A percentile compares a stretch with the other conserved stretches of the same genome.
Evolutionary conservation across 2,329 filamentous ascomycete species (phyloP).

Genomic region (Scleromitrula shiraiana): DNA sequence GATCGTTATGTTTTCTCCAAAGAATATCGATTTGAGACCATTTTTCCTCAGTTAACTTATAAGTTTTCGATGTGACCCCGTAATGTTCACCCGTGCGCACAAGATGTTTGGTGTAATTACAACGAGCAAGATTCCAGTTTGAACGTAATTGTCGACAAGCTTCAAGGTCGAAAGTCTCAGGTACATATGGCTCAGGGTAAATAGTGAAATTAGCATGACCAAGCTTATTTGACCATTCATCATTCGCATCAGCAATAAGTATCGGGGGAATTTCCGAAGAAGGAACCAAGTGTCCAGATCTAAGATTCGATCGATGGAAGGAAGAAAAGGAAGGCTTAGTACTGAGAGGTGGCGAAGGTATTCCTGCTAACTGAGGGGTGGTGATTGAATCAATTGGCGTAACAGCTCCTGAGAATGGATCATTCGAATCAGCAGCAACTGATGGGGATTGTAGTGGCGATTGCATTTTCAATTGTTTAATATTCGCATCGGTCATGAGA

Average conservation of each 20-base stretch:
- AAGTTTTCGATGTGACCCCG: constrained; percentile 81
- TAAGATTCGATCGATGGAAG: constrained; percentile 42
- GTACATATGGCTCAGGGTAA: constrained; percentile 69
- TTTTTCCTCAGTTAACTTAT: constrained; percentile 76
- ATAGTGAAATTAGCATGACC: constrained; percentile 95
- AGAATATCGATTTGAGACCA: constrained; percentile 71
- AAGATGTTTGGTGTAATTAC: constrained; percentile 84
- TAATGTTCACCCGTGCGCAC: constrained; percentile 87
- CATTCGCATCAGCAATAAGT: constrained; percentile 59
- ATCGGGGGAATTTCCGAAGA: constrained; percentile 54
- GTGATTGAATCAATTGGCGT: constrained; percentile 36
- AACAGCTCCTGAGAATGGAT: constrained; percentile 33
- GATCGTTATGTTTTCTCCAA: constrained; percentile 66
- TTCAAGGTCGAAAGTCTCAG: constrained; percentile 47
- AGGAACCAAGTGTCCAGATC: constrained; percentile 40
- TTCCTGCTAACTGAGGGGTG: constrained; percentile 37
- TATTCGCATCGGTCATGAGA: constrained; percentile 50
- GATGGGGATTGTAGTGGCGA: constrained; percentile 84
- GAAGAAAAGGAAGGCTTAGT: constrained; percentile 71
- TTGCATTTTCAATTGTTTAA: constrained; percentile 49
- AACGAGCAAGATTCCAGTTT: constrained; percentile 76
- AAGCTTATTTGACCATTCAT: constrained; percentile 77
- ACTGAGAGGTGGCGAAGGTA: constrained; percentile 66
- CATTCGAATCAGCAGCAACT: constrained; percentile 50
- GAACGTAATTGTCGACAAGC: constrained; percentile 57